phyloP scores from a whole-genome alignment of 2,329 filamentous ascomycete genomes.

The Phyllosticta ampelicida region DNA sequence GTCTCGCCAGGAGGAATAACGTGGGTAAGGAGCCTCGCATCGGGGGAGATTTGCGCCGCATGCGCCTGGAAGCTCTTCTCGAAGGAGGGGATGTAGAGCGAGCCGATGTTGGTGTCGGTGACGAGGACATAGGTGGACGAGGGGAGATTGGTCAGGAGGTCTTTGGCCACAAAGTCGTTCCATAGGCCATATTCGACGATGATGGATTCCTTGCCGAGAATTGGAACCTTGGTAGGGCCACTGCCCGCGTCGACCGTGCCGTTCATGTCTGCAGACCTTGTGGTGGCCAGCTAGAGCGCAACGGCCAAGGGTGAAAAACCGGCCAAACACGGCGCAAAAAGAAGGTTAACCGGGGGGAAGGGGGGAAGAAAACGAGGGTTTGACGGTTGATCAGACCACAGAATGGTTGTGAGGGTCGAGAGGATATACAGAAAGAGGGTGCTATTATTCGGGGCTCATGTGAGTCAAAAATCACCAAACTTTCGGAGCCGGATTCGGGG shows the following conservation, averaged over 20 bases:
- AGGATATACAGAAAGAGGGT: not conserved
- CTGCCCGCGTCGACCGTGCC: not conserved
- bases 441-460: not conserved
- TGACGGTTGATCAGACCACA: not conserved
- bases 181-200: slow-evolving; percentile 87
- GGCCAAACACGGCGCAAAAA: not conserved
- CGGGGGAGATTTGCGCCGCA: slow-evolving; percentile 31
- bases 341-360: not conserved
- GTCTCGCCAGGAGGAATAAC: slow-evolving; percentile 88
- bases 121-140: slow-evolving; percentile 94
- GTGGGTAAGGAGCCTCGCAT: slow-evolving; percentile 69
- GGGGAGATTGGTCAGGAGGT: slow-evolving; percentile 64
- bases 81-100: slow-evolving; percentile 73
- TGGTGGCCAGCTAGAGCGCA: not conserved
- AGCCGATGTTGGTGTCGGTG: slow-evolving; percentile 84
- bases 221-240: slow-evolving; percentile 56
- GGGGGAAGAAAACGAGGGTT: not conserved
- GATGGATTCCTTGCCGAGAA: slow-evolving; percentile 83
- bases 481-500: slow-evolving; percentile 7
- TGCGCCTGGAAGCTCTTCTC: slow-evolving; percentile 50
- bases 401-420: not conserved
- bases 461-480: slow-evolving; percentile 9
- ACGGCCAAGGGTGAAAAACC: not conserved
- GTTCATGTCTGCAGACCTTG: slow-evolving; percentile 1
- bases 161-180: slow-evolving; percentile 67